phyloP scores from a whole-genome alignment of 768 basidiomycete species.

The Floccularia luteovirens region DNA sequence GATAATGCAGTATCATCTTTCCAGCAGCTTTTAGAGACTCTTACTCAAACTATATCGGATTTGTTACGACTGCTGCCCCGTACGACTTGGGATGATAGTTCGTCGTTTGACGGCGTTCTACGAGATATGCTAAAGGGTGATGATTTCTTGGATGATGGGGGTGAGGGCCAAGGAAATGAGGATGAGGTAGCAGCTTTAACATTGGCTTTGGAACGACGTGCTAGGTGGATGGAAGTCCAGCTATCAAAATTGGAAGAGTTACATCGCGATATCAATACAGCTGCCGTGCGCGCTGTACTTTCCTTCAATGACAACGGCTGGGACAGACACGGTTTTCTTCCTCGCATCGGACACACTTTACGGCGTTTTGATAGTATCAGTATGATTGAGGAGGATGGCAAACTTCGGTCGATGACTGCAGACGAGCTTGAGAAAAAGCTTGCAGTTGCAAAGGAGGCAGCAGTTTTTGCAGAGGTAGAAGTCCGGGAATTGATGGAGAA shows the following conservation, averaged over 20 bases:
- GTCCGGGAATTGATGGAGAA: conserved; percentile 69
- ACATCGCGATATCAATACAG: conserved; percentile 85
- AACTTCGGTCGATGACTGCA: conserved; percentile 44
- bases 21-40: conserved; percentile 80
- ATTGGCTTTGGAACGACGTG: conserved; percentile 79
- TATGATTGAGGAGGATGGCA: conserved; percentile 39
- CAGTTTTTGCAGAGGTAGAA: conserved; percentile 66
- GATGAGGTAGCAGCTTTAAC: conserved; percentile 84
- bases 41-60: conserved; percentile 88
- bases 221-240: conserved; percentile 91
- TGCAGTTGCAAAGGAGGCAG: conserved; percentile 60
- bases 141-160: conserved; percentile 76
- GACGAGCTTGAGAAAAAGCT: conserved; percentile 76
- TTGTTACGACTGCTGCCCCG: conserved; percentile 78
- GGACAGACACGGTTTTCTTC: conserved; percentile 65
- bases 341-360: conserved; percentile 62
- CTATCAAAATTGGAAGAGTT: conserved; percentile 83
- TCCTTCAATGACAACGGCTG: conserved; percentile 83
- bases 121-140: conserved; percentile 87
- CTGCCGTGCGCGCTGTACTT: conserved; percentile 75
- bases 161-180: conserved; percentile 58
- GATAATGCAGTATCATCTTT: conserved; percentile 88
- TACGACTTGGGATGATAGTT: conserved; percentile 86
- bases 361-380: conserved; percentile 64
- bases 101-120: conserved; percentile 80